phyloP scores from a whole-genome alignment of 1,284 basidiomycete species.

The Moniliella sp. region DNA sequence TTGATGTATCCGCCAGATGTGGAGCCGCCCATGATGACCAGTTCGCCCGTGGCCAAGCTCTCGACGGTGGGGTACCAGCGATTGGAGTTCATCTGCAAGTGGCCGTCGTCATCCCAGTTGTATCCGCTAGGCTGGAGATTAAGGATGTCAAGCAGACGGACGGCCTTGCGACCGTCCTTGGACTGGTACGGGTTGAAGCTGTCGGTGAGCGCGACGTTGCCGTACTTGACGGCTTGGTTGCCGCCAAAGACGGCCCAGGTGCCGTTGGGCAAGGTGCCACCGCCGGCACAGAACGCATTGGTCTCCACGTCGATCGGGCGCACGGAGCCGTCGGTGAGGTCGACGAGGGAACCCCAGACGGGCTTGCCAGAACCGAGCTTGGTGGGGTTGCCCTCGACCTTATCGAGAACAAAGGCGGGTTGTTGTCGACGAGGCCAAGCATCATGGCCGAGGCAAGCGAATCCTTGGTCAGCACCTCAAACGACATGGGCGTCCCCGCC shows the following conservation, averaged over 20 bases:
- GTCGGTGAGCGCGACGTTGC: constrained; percentile 9
- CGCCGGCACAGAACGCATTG: constrained; percentile 35
- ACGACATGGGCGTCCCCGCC: too few species aligned
- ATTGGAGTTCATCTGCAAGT: constrained; percentile 8
- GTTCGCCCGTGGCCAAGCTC: constrained; percentile 23
- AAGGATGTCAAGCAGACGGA: constrained; percentile 25
- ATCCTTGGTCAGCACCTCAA: too few species aligned
- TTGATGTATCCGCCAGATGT: constrained; percentile 31
- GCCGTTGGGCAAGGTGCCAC: constrained; percentile 30
- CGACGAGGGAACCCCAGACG: constrained; percentile 23
- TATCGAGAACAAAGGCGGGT: constrained; percentile 35
- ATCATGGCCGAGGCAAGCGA: constrained; percentile 32
- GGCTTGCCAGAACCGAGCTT: constrained; percentile 11
- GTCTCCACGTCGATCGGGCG: constrained; percentile 22
- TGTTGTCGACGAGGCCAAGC: constrained; percentile 26
- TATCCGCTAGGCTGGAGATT: neutral
- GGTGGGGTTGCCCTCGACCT: constrained; percentile 33
- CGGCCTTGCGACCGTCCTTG: constrained; percentile 22
- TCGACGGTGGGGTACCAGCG: constrained; percentile 34
- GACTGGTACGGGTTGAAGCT: constrained; percentile 11
- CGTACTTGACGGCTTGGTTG: constrained; percentile 30
- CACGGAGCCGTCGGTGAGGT: constrained; percentile 16
- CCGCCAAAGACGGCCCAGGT: constrained; percentile 34
- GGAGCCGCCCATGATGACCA: constrained; percentile 25
- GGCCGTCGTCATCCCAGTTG: constrained; percentile 2